Percentiles rank a stretch among this genome's conserved stretches.
Evolutionary conservation across 169 alveolate species (phyloP).

Genomic region (Plasmodium coatneyi): DNA sequence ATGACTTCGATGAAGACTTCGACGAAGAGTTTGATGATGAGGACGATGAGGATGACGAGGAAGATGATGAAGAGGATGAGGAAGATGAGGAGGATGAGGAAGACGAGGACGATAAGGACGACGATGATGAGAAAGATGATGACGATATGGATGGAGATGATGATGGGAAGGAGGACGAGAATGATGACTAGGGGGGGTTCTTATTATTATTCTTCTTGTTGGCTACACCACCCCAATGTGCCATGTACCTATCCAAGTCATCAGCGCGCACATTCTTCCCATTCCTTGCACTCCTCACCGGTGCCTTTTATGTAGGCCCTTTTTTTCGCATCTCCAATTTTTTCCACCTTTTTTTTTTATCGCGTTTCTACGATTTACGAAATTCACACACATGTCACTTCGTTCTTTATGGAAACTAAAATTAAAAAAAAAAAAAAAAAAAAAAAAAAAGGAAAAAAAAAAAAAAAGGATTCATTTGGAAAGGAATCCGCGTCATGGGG

Average conservation of each 20-base stretch:
- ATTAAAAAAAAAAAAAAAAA: not conserved
- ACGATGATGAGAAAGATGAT: conserved; percentile 43
- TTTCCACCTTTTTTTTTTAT: not conserved
- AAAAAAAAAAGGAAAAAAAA: conserved; percentile 1
- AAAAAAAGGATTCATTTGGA: not conserved
- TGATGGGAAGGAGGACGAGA: conserved; percentile 6
- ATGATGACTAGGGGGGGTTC: not conserved
- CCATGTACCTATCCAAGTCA: not conserved
- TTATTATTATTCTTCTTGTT: too few species aligned
- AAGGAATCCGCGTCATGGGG: not conserved
- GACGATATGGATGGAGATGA: conserved; percentile 22
- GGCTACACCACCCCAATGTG: not conserved
- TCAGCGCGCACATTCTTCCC: not conserved
- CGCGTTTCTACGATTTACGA: conserved; percentile 21
- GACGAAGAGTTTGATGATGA: conserved; percentile 79
- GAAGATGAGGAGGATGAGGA: conserved; percentile 47
- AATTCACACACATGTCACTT: conserved; percentile 21
- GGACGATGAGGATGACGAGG: conserved; percentile 73
- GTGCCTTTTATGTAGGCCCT: not conserved
- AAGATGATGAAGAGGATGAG: conserved; percentile 74
- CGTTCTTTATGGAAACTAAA: conserved; percentile 36
- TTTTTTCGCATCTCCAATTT: not conserved
- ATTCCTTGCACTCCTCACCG: not conserved
- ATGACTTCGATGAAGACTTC: conserved; percentile 85
- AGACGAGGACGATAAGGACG: conserved; percentile 31